Conservation (phyloP, 495 filamentous ascomycete genomes). For the Collariella sp. region DNA sequence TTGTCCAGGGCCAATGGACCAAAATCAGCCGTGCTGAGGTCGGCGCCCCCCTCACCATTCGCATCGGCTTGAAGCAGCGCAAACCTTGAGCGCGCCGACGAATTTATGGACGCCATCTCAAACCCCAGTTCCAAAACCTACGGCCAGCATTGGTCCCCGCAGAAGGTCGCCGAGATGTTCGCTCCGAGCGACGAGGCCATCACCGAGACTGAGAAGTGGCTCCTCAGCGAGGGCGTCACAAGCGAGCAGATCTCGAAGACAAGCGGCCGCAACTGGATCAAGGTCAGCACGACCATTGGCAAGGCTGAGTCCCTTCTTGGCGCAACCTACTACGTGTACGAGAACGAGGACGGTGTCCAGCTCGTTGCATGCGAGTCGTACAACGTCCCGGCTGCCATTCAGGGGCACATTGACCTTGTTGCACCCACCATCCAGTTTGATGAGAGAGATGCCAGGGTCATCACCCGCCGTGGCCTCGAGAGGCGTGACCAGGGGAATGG, state of each 20-base stretch:
- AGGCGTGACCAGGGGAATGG: slow-evolving; percentile 10
- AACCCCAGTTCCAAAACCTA: slow-evolving; percentile 22
- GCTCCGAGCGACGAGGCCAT: slow-evolving; percentile 9
- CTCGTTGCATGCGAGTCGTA: slow-evolving; percentile 43
- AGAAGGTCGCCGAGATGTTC: slow-evolving; percentile 17
- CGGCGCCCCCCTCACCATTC: slow-evolving; percentile 10
- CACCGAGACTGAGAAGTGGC: slow-evolving; percentile 30
- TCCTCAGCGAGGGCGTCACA: slow-evolving; percentile 40
- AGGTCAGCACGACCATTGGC: slow-evolving; percentile 42
- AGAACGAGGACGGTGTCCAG: slow-evolving; percentile 37
- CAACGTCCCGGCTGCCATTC: slow-evolving; percentile 17
- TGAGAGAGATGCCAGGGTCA: slow-evolving; percentile 2
- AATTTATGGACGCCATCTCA: slow-evolving; percentile 24
- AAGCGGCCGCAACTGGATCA: slow-evolving; percentile 38
- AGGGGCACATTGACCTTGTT: slow-evolving; percentile 22
- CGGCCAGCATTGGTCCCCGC: slow-evolving; percentile 18
- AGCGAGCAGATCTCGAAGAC: slow-evolving; percentile 39
- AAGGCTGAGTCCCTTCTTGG: slow-evolving; percentile 48
- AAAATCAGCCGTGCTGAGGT: slow-evolving; percentile 9
- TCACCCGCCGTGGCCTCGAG: slow-evolving; percentile 7
- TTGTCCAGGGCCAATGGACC: slow-evolving; percentile 1
- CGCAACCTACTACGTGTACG: slow-evolving; percentile 47
- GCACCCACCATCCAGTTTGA: slow-evolving; percentile 25
- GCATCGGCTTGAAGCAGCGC: slow-evolving; percentile 25
- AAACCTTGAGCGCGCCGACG: slow-evolving; percentile 27